Evolutionary conservation across 208 protist species (phyloP), one percentile per base, ranked within the genome.

Genomic region (Trypanosoma conorhini): DNA sequence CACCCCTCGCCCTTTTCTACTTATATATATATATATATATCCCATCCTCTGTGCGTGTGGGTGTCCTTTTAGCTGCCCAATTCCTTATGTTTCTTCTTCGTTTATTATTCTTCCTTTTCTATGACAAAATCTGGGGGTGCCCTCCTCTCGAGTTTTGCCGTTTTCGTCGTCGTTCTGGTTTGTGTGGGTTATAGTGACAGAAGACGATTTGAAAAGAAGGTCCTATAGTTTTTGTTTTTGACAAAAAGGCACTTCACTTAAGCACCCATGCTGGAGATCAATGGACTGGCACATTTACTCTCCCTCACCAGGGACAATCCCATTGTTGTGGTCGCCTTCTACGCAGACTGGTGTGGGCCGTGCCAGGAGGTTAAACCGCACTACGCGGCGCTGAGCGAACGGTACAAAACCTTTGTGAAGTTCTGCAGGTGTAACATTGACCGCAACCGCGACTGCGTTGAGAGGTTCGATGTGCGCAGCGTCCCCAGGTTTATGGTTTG

Each of bases 311-410:
- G 75, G 62, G 72, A 77, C 48, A 44, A 81, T 31, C 54, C 65
- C 22, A 73, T 94, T 44, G 86, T 89, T 35, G 87, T 97, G 12
- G 75, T 98, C 2, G 82, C 96, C 54, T 96, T 97, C 66, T 95
- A 93, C 72, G 89, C 92, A 8, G 86, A 88, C 62, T 96, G 91
- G 94, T 96, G 91, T 56, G 91, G 94, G 10, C 89, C 94, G 8
- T 96, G 94, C 67, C 73, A 92, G 66, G 38, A 57, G 31, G 82
- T 96, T 30, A 88, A 87, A 59, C 87, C 90, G 3, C 61, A 82
- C 68, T 97, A 85, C 64, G 81, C 85, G 51, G 68, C 68, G 33
- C 69, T 96, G 76, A 64, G 77, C 17, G 58, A 81, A 38, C 74
- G 75, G 58, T 89, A 88, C 67, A 82, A 24, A 28, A 7, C 87